These are phyloP conservation scores for Coemansia linderi DNA, from an alignment of 371 early-diverging fungal species.

Conservation along the genomic window DNA sequence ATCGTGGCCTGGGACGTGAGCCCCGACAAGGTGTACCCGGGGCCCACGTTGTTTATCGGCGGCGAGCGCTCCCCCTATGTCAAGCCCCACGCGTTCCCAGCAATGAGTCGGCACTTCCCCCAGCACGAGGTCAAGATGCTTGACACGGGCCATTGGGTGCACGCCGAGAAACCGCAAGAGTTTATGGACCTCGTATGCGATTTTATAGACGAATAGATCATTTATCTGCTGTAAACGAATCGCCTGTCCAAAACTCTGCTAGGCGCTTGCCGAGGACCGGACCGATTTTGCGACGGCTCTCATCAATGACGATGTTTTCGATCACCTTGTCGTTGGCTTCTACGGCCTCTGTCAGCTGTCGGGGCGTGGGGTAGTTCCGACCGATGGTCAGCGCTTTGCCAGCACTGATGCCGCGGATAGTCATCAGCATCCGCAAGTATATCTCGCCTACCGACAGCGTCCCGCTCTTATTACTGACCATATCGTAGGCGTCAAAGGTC, in stretches of 20 bases:
- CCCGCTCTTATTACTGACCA: constrained; percentile 71
- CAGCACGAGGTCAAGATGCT: constrained; percentile 63
- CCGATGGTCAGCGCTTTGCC: constrained; percentile 80
- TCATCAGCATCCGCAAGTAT: constrained; percentile 80
- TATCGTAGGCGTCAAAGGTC: constrained; percentile 62
- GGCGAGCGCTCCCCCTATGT: constrained; percentile 75
- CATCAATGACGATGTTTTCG: constrained; percentile 42
- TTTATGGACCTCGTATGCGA: constrained; percentile 51
- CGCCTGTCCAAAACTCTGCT: constrained; percentile 63
- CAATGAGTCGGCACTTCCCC: constrained; percentile 69
- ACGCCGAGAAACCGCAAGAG: constrained; percentile 77
- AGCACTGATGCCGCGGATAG: constrained; percentile 74
- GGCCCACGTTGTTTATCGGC: constrained; percentile 75
- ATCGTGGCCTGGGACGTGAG: constrained; percentile 63
- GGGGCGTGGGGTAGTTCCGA: constrained; percentile 70
- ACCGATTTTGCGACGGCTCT: constrained; percentile 60
- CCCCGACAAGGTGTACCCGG: constrained; percentile 9
- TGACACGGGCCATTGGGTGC: constrained; percentile 89
- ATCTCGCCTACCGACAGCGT: constrained; percentile 68
- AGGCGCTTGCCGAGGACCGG: constrained; percentile 58
- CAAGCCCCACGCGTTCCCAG: constrained; percentile 54
- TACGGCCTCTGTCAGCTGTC: constrained; percentile 57
- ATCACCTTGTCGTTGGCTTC: constrained; percentile 34
- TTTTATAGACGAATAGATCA: constrained; percentile 18
- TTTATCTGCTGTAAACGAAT: constrained; percentile 22